Conservation (phyloP, 2,329 filamentous ascomycete species). For the Diaporthe sp. region DNA sequence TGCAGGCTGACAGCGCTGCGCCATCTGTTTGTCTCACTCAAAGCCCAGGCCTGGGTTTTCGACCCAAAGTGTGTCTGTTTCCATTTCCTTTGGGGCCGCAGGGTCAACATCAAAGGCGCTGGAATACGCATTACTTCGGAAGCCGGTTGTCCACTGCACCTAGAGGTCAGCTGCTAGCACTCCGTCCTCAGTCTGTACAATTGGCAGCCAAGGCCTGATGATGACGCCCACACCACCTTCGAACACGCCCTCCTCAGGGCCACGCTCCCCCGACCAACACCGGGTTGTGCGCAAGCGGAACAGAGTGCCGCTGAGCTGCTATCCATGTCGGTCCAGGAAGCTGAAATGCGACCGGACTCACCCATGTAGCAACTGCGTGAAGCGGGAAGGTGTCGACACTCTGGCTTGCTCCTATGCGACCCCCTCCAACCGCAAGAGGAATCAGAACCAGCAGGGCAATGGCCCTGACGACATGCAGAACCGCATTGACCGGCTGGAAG, state of each 20-base stretch:
- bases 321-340: constrained; percentile 93
- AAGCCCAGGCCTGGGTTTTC: not conserved
- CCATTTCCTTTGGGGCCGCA: not conserved
- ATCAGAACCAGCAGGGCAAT: constrained; percentile 70
- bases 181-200: not conserved
- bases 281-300: constrained; percentile 93
- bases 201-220: constrained; percentile 42
- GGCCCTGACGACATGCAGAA: constrained; percentile 98
- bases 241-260: constrained; percentile 80
- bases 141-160: not conserved
- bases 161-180: not conserved
- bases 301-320: constrained; percentile 90
- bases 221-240: constrained; percentile 86
- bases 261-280: constrained; percentile 86
- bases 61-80: not conserved
- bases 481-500: constrained; percentile 94
- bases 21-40: no score
- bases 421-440: constrained; percentile 80
- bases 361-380: constrained; percentile 95
- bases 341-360: constrained; percentile 95
- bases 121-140: not conserved
- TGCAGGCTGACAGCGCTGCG: constrained; percentile 20
- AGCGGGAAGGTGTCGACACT: constrained; percentile 86
- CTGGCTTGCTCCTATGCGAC: constrained; percentile 88
- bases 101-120: not conserved